A percentile compares a stretch with the other conserved stretches of the same genome.
These are phyloP conservation scores for Cardiospermum halicacabum DNA, from an alignment of 345 rosid species.

Conservation along the genomic window DNA sequence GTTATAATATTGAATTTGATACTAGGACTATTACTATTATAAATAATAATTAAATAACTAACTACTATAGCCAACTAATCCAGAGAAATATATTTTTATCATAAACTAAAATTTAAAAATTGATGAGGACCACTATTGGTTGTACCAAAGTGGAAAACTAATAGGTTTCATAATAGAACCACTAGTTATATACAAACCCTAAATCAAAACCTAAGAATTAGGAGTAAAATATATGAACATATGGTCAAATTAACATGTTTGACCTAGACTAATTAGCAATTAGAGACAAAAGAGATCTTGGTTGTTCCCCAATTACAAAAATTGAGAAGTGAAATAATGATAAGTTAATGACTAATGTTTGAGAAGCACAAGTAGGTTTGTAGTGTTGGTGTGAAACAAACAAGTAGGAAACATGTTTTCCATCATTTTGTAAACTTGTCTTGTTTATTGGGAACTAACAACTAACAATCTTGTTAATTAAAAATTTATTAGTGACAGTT, in stretches of 20 bases:
- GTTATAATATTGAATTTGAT: too few species aligned
- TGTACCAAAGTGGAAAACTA: constrained; percentile 26
- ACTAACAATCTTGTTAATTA: constrained; percentile 24
- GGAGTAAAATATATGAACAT: constrained; percentile 15
- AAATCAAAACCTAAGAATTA: constrained; percentile 17
- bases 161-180: constrained; percentile 27
- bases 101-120: too few species aligned
- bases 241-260: constrained; percentile 36
- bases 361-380: constrained; percentile 37
- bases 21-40: too few species aligned
- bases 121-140: constrained; percentile 29
- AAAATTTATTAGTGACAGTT: constrained; percentile 25
- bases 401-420: constrained; percentile 38
- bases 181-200: constrained; percentile 27
- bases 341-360: constrained; percentile 13
- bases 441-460: constrained; percentile 22
- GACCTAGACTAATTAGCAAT: constrained; percentile 30
- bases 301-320: constrained; percentile 37
- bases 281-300: constrained; percentile 54
- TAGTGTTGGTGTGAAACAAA: constrained; percentile 38
- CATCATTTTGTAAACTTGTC: constrained; percentile 27
- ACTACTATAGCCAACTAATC: too few species aligned
- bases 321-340: constrained; percentile 30
- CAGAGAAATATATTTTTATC: too few species aligned
- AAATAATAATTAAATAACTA: too few species aligned